Evolutionary conservation across 169 alveolate species (phyloP).

Genomic region (Nephromyces sp.): DNA sequence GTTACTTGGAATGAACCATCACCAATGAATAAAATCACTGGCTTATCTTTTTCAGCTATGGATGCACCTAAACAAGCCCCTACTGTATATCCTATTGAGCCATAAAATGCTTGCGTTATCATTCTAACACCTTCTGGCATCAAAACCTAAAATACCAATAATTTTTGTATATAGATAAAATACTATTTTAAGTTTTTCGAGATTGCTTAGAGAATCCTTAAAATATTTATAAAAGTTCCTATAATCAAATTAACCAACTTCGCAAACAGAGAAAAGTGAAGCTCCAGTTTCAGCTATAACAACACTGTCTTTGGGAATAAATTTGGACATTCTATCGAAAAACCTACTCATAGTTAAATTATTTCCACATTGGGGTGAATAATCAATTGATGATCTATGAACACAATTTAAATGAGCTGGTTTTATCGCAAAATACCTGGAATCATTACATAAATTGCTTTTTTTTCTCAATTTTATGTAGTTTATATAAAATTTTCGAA

Average conservation of each 20-base stretch:
- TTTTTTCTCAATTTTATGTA: too few relatives aligned
- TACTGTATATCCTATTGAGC: constrained; percentile 47
- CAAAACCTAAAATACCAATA: constrained; percentile 36
- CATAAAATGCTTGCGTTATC: constrained; percentile 40
- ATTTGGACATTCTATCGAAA: constrained; percentile 34
- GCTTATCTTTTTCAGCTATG: constrained; percentile 17
- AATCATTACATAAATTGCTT: too few relatives aligned
- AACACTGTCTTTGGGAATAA: constrained; percentile 29
- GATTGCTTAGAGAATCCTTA: too few relatives aligned
- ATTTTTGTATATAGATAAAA: too few relatives aligned
- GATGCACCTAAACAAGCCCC: constrained; percentile 41
- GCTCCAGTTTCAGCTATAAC: constrained; percentile 42
- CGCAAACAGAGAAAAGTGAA: background rate
- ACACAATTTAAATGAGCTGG: background rate
- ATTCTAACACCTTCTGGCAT: constrained; percentile 33
- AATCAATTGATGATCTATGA: background rate
- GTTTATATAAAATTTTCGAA: too few relatives aligned
- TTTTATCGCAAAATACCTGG: background rate
- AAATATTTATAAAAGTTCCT: too few relatives aligned
- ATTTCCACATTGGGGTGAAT: background rate
- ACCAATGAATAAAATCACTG: constrained; percentile 35
- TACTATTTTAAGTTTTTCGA: too few relatives aligned
- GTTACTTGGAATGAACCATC: constrained; percentile 51
- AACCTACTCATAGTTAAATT: constrained; percentile 16
- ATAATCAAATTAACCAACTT: too few relatives aligned